Evolutionary conservation across 495 filamentous ascomycete genomes (phyloP), one percentile per base, ranked within the genome.

Genomic region (Lophiotrema nucula): DNA sequence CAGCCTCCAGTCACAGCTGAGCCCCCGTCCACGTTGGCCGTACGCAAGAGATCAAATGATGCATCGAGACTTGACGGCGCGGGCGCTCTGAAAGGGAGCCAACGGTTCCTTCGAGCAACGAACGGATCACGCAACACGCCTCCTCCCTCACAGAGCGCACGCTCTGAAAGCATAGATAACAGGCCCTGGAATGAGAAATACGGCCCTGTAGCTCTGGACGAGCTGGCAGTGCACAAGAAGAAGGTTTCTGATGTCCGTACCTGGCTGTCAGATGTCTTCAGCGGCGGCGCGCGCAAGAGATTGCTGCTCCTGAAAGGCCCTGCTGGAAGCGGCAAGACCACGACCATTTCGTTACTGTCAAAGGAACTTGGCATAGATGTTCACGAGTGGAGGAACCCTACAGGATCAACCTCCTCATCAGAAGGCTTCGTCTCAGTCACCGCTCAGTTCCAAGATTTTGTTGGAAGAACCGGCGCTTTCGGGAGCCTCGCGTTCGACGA

Each of bases 311-410:
- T 99, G 12, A 95, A 89, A 67, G 95, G 95, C 13, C 83, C 89
- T n/a, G 91, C 95, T 18, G 95, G 95, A 11, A 84, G 86, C 22
- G 95, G 92, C 6, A 99, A 99, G 71, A 96, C 92, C 1, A 88
- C 90, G 6, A 92, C 92, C 0, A 67, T 97, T 22, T 82, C 79
- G 21, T 75, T 90, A 4, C 77, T 99, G 35, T 85, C 91, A 1
- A 79, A 83, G 50, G 79, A 83, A 13, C 70, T 97, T 70, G 79
- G 75, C 2, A 85, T 87, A 52, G 81, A 91, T 19, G 71, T 97
- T 11, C 70, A 89, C 22, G 95, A 99, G 72, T 99, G 95, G 95
- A 86, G 82, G 61, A 96, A 92, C 72, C 93, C 92, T 0, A 73
- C 74, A 2, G 82, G 77, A 0, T 78, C 81, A 0, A 79, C 86